These are phyloP conservation scores for Solanum hybrid DNA, from an alignment of 305 asterid species.

Conservation along the genomic window DNA sequence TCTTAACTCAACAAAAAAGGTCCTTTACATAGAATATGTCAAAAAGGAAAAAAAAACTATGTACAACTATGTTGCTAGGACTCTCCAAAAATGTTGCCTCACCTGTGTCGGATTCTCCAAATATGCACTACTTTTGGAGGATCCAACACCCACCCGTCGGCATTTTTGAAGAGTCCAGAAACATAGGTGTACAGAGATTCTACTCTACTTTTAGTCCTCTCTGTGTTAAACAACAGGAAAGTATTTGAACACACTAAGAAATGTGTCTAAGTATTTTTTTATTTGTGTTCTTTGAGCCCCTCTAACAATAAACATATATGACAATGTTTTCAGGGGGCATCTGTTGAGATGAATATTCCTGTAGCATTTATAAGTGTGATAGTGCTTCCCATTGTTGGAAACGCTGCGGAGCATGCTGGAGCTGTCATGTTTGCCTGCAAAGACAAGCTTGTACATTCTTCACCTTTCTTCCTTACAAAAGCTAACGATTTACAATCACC, in stretches of 20 bases:
- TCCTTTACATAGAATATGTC: neutral
- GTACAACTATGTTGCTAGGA: neutral
- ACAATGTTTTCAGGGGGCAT: slow-evolving; percentile 51
- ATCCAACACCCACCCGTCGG: neutral
- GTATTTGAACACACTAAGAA: neutral
- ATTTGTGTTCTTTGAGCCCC: neutral
- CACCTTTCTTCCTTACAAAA: neutral
- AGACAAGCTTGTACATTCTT: slow-evolving; percentile 58
- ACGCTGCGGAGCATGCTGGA: slow-evolving; percentile 84
- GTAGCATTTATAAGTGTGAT: slow-evolving; percentile 73
- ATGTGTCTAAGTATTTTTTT: neutral
- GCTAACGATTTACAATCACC: neutral
- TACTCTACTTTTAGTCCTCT: neutral
- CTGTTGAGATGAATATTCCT: slow-evolving; percentile 55
- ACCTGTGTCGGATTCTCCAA: neutral
- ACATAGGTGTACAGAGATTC: neutral
- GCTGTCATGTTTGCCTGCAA: slow-evolving; percentile 80
- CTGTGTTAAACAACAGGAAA: neutral
- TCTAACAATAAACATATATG: neutral
- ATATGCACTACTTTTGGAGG: neutral
- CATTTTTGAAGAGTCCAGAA: neutral
- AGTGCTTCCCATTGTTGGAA: slow-evolving; percentile 79
- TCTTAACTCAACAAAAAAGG: neutral
- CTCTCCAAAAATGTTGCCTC: neutral
- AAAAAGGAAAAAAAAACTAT: neutral